Base-by-base conservation (phyloP, 805 yeast genomes). In the Yarrowia bubula region DNA sequence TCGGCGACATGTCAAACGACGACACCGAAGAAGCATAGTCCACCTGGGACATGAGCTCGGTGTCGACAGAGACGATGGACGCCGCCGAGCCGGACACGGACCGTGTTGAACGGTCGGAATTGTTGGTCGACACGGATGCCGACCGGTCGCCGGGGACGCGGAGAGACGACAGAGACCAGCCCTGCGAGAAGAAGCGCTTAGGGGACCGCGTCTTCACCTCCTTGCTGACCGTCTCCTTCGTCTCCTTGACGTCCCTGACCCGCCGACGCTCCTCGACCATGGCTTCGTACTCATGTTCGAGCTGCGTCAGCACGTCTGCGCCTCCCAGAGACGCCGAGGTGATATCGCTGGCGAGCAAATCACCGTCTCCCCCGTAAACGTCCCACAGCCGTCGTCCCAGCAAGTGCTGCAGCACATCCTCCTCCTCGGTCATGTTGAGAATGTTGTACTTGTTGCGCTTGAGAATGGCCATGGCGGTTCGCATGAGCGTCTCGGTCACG, bases 401-500 rank as follows among this genome's bases (percentile, higher is more conserved):
- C 31, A 80, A 70, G 47, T 75, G 78, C 65, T 77, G 79, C 55
- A 79, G 73, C 11, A 80, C 70, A 17, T 76, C 73, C 68, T 80
- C 83, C 41, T 77, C 80, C 18, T 78, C 79, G 47, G 72, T 75
- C 39, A 77, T 70, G n/a, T 69, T 68, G 42, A 73, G 63, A 28
- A 80, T 68, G 4, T 74, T 64, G 15, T 80, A 79, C 63, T 79
- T 76, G 71, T 86, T 86, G 18, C 79, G 76, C 22, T 80, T 71
- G 46, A 86, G 74, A 18, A 86, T 75, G 0, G 86, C 84, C 42
- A 85, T 68, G 1, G 87, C 84, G 14, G 84, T 79, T 68, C 86
- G 81, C 74, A 86, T 79, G 66, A 85, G 80, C 71, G 75, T 81
- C 71, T 76, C 80, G 74, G 86, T 83, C 73, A 74, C 81, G 32